phyloP scores from a whole-genome alignment of 371 early-diverging fungal species.

The Mortierella sp. region DNA sequence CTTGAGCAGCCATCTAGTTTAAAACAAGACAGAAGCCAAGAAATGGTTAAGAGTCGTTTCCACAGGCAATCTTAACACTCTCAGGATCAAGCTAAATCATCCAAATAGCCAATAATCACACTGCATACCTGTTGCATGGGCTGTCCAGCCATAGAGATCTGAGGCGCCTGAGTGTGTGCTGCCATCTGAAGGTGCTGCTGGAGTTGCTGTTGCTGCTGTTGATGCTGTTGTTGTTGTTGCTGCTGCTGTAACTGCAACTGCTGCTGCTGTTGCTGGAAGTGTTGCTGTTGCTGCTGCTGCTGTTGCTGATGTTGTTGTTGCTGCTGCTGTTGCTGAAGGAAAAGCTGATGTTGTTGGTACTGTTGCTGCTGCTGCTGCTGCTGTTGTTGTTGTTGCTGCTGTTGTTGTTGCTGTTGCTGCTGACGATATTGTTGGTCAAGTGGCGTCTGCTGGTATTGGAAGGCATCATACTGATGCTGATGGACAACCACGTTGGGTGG shows the following conservation, averaged over 20 bases:
- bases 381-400: conserved; percentile 27
- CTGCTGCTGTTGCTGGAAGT: conserved; percentile 25
- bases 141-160: conserved; percentile 28
- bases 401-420: conserved; percentile 39
- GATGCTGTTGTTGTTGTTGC: conserved; percentile 19
- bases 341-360: conserved; percentile 28
- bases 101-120: neutral
- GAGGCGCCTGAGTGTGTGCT: conserved; percentile 34
- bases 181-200: conserved; percentile 42
- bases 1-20: conserved; percentile 29
- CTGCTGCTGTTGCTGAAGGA: conserved; percentile 41
- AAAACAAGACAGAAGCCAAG: neutral
- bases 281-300: conserved; percentile 37
- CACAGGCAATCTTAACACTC: neutral
- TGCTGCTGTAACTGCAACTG: conserved; percentile 35
- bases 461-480: conserved; percentile 38
- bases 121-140: conserved; percentile 43
- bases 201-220: conserved; percentile 41
- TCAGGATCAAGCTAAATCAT: neutral
- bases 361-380: conserved; percentile 30
- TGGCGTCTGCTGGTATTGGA: conserved; percentile 39
- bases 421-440: conserved; percentile 40
- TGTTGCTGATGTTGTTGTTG: conserved; percentile 37
- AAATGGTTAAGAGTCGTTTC: too few relatives aligned
- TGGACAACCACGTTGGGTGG: conserved; percentile 41